Conservation (phyloP, 2,329 filamentous ascomycete species). For the Fusarium verrucosum region DNA sequence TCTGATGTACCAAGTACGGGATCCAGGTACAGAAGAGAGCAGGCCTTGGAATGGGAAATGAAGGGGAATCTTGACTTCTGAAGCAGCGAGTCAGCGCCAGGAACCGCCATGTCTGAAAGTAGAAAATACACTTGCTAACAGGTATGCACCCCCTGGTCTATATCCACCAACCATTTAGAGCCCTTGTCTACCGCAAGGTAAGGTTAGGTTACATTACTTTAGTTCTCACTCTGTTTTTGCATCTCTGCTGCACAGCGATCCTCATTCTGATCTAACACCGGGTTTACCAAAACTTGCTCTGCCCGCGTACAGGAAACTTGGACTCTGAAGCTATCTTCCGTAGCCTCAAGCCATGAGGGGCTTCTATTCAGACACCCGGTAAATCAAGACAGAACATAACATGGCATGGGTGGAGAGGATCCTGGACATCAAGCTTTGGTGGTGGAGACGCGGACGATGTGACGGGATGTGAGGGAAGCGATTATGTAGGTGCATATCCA, state of each 20-base stretch:
- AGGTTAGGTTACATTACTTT: too few relatives aligned
- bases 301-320: conserved; percentile 2
- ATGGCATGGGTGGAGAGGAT: conserved; percentile 19
- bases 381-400: not conserved
- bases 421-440: conserved; percentile 35
- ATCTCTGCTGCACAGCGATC: not conserved
- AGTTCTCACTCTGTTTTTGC: conserved; percentile 1
- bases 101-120: conserved; percentile 29
- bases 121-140: conserved; percentile 10
- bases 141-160: not conserved
- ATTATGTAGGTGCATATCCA: conserved; percentile 20
- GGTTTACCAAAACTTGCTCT: not conserved
- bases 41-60: conserved; percentile 33
- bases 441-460: conserved; percentile 33
- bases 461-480: conserved; percentile 21
- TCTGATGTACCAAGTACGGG: conserved; percentile 35
- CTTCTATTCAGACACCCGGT: conserved; percentile 26
- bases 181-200: conserved; percentile 7
- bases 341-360: conserved; percentile 14
- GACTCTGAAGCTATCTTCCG: conserved; percentile 15
- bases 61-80: conserved; percentile 29
- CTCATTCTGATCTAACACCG: conserved; percentile 12
- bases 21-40: conserved; percentile 22
- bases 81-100: conserved; percentile 33
- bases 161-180: not conserved